phyloP scores from a whole-genome alignment of 1,139 yeast genomes.

The Pneumocystis canis region DNA sequence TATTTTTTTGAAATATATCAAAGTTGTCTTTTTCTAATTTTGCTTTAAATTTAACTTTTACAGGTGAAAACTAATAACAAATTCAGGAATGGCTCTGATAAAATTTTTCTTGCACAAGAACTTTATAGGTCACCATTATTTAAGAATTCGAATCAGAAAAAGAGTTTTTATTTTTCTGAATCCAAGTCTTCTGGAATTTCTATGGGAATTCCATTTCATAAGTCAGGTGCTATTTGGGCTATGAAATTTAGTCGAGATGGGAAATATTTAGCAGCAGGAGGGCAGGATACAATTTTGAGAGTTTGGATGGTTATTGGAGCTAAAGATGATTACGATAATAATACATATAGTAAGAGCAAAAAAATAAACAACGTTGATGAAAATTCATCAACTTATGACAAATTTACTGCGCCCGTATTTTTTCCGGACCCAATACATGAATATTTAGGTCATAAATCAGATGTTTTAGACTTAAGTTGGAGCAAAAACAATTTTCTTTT shows the following conservation, averaged over 20 bases:
- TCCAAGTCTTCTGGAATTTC: conserved; percentile 2
- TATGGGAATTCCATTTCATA: conserved; percentile 11
- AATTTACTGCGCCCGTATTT: conserved; percentile 60
- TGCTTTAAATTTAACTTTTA: neutral
- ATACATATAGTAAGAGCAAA: conserved; percentile 8
- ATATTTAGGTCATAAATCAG: conserved; percentile 54
- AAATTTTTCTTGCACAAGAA: neutral
- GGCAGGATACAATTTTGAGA: conserved; percentile 51
- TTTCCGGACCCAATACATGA: conserved; percentile 50
- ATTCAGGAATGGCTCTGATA: neutral
- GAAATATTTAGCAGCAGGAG: conserved; percentile 68
- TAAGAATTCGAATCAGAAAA: neutral
- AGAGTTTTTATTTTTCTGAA: neutral
- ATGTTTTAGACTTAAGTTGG: conserved; percentile 70
- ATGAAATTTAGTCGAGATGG: conserved; percentile 70
- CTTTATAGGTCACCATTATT: neutral
- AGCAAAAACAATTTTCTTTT: conserved; percentile 69
- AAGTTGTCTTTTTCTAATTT: neutral
- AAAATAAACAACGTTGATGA: conserved; percentile 2
- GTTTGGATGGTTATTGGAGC: conserved; percentile 72
- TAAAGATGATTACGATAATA: conserved; percentile 34
- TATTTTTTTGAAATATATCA: neutral
- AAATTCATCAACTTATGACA: conserved; percentile 8
- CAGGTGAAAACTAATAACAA: neutral
- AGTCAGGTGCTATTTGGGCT: conserved; percentile 45